Evolutionary conservation across 2,329 filamentous ascomycete species (phyloP), one percentile per base, ranked within the genome.

Genomic region (Truncatella angustata): DNA sequence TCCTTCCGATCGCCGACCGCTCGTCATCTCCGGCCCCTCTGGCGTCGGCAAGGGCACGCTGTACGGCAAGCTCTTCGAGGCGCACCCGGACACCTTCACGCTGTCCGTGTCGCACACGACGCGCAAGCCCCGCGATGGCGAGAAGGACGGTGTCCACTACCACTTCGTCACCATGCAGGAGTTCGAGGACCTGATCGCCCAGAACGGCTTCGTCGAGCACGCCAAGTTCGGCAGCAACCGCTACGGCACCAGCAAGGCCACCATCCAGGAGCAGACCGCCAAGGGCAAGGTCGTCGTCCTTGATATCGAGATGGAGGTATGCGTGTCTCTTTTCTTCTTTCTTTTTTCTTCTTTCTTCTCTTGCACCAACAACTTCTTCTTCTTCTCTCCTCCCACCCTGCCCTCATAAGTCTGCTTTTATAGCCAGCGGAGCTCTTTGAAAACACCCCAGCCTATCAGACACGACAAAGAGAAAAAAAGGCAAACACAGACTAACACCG

Each of bases 281-380:
- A 83, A 86, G 72, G 87, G 85, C 16, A 80, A 79, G 63, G 83
- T 91, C 37, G 93, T 92, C 56, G 85, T 97, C 44, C 75, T 97
- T 60, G 93, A 97, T 69, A 97, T 97, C 66, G 93, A 97, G 79
- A 96, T 97, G 90, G 91, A 96, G 82, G 86, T 87, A 18, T 18
- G 30, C 44, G 20, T 32, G n/a, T n/a, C n/a, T n/a, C n/a, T n/a
- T n/a, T n/a, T n/a, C n/a, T n/a, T n/a, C n/a, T n/a, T n/a, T n/a
- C n/a, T n/a, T n/a, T n/a, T n/a, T n/a, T n/a, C n/a, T n/a, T n/a
- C n/a, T n/a, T n/a, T n/a, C n/a, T n/a, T n/a, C n/a, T n/a, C n/a
- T n/a, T n/a, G n/a, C n/a, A 21, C 9, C n/a, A 35, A 21, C 20
- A 32, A 47, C 10, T 47, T n/a, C 35, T 1, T 18, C 7, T 23